Evolutionary conservation across 202 grass and related monocot species (phyloP), one percentile per base, ranked within the genome.

Genomic region (Elaeis oleifera): DNA sequence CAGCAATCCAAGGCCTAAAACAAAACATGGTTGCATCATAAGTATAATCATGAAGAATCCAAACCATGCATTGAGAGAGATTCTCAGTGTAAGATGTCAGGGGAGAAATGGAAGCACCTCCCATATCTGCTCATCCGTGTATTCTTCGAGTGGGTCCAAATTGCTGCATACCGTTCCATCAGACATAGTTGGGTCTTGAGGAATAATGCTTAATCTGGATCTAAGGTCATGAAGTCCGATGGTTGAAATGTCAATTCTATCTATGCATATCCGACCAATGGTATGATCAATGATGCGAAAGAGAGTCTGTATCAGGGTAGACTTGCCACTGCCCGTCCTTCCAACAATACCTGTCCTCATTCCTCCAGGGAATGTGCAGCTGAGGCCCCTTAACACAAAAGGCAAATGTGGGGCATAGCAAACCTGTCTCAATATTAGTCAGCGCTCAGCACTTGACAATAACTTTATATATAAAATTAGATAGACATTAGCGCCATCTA

Each of bases 271-370:
- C 73, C 78, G 75, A 9, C 86, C 90, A 0, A 49, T 24, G 58
- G 63, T 79, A 31, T 83, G 90, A 18, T 95, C 83, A 0, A 95
- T 32, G 31, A 95, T 77, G 52, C 80, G 72, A 68, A 95, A 95
- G 44, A 95, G 23, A 65, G 80, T 62, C 22, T 78, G 84, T 14
- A 90, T 52, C 8, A 95, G 82, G 36, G 86, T 95, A 0, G 83
- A 87, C 59, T 95, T 95, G 61, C 90, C 86, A 5, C 86, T 90
- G 16, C 90, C 90, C 5, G 90, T 95, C 66, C 90, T 74, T 57
- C 86, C 90, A 39, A 95, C 86, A 49, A 95, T 73, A 57, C 90
- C 90, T 54, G 90, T 73, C 77, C 79, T 95, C 39, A 82, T 60
- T 1, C 80, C 80, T 26, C 83, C 72, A 74, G 54, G n/a, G 64